Base-by-base conservation (phyloP, 164 flowering plant genomes). In the Taxillus chinensis region DNA sequence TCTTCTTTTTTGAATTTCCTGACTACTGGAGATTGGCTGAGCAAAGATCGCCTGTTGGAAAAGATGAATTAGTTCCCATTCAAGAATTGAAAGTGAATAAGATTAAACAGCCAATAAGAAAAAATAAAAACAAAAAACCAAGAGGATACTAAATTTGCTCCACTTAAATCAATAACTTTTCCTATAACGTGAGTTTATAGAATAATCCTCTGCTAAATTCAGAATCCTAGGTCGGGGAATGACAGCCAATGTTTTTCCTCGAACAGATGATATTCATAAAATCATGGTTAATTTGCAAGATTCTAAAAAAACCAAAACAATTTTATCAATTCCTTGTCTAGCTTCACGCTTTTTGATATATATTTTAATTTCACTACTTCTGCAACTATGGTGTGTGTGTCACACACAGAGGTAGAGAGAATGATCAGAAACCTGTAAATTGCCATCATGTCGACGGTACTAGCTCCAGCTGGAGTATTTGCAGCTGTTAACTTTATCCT, bases 371-470 rank as follows among this genome's bases (percentile, higher is more conserved):
- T 5, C 46, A 43, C 7, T 48, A 48, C 1, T 48, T 48, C 13
- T 48, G 51, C 51, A 7, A 11, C 9, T 48, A 48, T 11, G 13
- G 13, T 48, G 13, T 0, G 27, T 27, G 27, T 27, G 27, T 27
- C 27, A 27, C 27, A 27, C 13, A 64, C 27, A 54, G 39, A 10
- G 51, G 62, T 0, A 62, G 68, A 64, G 41, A 64, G 58, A 61
- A 45, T 38, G 43, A 0, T 52, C 6, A 60, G 16, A 62, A 55
- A 92, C 98, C 98, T 92, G 83, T 92, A 92, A 64, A 89, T 66
- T 59, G 89, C 88, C 92, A 92, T 83, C 96, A 89, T 92, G 77
- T 87, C 95, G 65, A 62, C 17, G 63, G 68, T 67, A 66, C 72
- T 52, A 61, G 64, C 68, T 71, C 72, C 90, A 70, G 82, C 69